Base-by-base conservation (phyloP, 257 asterid species). In the Petunia axillaris region DNA sequence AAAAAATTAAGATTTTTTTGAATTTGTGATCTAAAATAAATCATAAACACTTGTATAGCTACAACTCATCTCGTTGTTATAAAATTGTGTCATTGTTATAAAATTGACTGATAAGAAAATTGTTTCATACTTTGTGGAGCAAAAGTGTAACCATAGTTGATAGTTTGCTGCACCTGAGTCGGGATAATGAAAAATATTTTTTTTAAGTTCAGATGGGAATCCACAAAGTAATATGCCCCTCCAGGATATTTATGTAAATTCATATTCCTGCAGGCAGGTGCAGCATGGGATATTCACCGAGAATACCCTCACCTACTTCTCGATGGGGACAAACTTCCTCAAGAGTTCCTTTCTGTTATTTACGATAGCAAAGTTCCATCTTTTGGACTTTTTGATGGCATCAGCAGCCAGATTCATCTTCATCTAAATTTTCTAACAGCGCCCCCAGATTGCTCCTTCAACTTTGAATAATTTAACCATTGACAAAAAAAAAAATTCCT, bases 271-370 rank as follows among this genome's bases (percentile, higher is more conserved):
- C 48, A 13, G 8, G 43, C 67, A 62, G 67, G 67, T 36, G 3
- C 1, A 62, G 41, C 7, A 8, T 8, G 41, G 67, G 10, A 65
- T 39, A 64, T 5, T 70, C 59, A 70, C 43, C 77, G 46, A 70
- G 58, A 71, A 48, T 71, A 48, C 76, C 59, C 59, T 71, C 58
- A 48, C 77, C 44, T 9, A 71, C 77, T 35, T 73, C 13, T 73
- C 35, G 77, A 73, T 50, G 77, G 44, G 76, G 77, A 36, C 43
- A 71, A 48, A 67, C 36, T 67, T 67, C 0, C 53, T 66, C 43
- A 25, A 41, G 25, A 54, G 6, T 43, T 46, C 14, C 60, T 55
- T 71, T 70, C 48, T 71, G 59, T 46, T 48, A 11, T 71, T 46
- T 48, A 70, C 15, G 16, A 2, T 54, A 48, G 5, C 10, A 25